Base-by-base conservation (phyloP, 768 basidiomycete genomes). In the Gelatoporia subvermispora region DNA sequence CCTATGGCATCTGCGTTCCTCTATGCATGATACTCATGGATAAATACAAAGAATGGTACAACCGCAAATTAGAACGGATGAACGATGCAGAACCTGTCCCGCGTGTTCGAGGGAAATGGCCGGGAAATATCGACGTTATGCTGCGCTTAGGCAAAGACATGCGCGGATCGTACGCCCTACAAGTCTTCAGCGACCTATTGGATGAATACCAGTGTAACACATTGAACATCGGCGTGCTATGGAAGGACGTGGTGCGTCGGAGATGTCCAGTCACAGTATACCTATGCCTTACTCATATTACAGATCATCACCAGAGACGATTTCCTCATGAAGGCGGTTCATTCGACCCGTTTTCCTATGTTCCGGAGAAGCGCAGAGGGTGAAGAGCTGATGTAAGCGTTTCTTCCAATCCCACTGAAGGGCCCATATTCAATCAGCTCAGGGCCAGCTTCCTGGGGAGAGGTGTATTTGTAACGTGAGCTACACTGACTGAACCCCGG, bases 81-180 rank as follows among this genome's bases (percentile, higher is more conserved):
- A 38, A 56, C 21, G 57, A 52, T 23, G 60, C 57, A 16, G 41
- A 48, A 7, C 40, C 56, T 9, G 54, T 64, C 39, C 56, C 66
- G 10, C 53, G 55, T n/a, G 59, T 67, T n/a, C 34, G 47, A 8
- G 66, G 65, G 21, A 59, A 57, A 49, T 63, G 64, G 58, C 65
- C 63, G 1, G 67, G 67, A 9, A 66, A 66, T 43, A 31, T 68
- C 35, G 67, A 68, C 47, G 35, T 68, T 25, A 43, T 65, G 28
- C 48, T 62, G 8, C 36, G 45, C n/a, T 41, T 61, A 2, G 50
- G 61, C 37, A 56, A 51, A 31, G 55, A 57, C 4, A 52, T 57
- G 23, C 49, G 57, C 20, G 48, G 39, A 1, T 59, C 53, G 24
- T 68, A 67, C 31, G 49, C 59, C 22, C 57, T 58, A 8, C 62